These are phyloP conservation scores for Linderniella brevidens DNA, from an alignment of 257 asterid genomes.

Conservation along the genomic window DNA sequence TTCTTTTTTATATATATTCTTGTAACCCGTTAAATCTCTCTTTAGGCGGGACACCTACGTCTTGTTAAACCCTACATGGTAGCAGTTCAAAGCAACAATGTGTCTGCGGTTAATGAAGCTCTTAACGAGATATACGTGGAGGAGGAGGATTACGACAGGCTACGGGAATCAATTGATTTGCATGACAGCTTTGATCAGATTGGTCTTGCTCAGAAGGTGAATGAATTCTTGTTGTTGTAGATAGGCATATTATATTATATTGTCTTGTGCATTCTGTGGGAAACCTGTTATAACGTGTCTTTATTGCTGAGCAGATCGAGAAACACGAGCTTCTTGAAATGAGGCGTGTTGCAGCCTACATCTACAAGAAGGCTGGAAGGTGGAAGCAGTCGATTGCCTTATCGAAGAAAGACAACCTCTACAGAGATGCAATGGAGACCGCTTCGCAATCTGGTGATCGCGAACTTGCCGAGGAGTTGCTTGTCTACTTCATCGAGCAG, in stretches of 20 bases:
- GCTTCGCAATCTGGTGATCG: conserved; percentile 99
- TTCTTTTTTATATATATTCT: not conserved
- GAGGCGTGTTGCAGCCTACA: conserved; percentile 99
- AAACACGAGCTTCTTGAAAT: conserved; percentile 98
- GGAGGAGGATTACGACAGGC: conserved; percentile 95
- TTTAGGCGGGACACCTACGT: conserved; percentile 86
- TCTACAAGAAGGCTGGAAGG: conserved; percentile 97
- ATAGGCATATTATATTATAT: conserved; percentile 7
- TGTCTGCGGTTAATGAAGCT: conserved; percentile 95
- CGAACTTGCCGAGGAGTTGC: conserved; percentile 99
- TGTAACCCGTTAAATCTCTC: not conserved
- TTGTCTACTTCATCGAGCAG: conserved; percentile 90
- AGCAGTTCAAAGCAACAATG: conserved; percentile 98
- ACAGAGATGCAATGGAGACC: conserved; percentile 99
- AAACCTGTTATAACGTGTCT: not conserved
- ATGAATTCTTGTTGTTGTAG: conserved; percentile 3
- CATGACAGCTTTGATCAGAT: conserved; percentile 96
- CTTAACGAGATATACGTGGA: conserved; percentile 90
- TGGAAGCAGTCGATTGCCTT: conserved; percentile 96
- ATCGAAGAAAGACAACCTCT: conserved; percentile 91
- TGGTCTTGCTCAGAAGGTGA: conserved; percentile 96
- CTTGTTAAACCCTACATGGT: conserved; percentile 97
- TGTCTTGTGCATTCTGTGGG: conserved; percentile 6
- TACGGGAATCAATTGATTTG: conserved; percentile 86
- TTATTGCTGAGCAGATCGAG: conserved; percentile 52